phyloP scores from a whole-genome alignment of 768 basidiomycete genomes.

The Rhodotorula babjevae region DNA sequence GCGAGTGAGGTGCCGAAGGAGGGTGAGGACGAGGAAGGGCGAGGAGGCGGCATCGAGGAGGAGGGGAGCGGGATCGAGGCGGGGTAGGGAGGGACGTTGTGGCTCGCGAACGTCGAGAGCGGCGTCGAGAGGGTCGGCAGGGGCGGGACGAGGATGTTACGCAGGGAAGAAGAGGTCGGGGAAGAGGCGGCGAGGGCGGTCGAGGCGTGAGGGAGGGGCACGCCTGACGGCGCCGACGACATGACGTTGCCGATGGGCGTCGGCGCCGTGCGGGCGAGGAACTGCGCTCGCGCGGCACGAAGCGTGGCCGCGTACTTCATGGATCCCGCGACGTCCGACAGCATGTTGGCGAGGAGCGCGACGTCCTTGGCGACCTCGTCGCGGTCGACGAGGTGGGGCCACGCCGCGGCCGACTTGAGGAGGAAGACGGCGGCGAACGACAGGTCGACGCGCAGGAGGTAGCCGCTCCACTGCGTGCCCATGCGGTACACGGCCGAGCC shows the following conservation, averaged over 20 bases:
- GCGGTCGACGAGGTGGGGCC: slow-evolving; percentile 12
- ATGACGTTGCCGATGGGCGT: background rate
- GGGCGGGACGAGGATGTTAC: background rate
- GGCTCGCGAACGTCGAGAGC: background rate
- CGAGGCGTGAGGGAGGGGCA: background rate
- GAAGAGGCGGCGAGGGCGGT: background rate
- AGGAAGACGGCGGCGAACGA: slow-evolving; percentile 10
- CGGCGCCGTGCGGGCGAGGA: background rate
- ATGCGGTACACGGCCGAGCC: slow-evolving; percentile 1
- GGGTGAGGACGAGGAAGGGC: background rate
- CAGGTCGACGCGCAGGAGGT: slow-evolving; percentile 12
- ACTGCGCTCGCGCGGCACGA: slow-evolving; percentile 3
- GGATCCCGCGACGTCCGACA: slow-evolving; percentile 4
- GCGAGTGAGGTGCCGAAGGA: background rate
- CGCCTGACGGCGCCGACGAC: background rate
- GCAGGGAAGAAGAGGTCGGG: background rate
- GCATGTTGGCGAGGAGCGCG: slow-evolving; percentile 2
- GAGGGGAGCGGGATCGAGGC: background rate
- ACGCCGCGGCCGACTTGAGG: slow-evolving; percentile 3
- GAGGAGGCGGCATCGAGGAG: background rate
- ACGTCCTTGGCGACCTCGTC: slow-evolving; percentile 8
- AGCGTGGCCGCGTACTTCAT: background rate
- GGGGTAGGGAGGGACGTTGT: background rate
- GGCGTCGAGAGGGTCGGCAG: background rate
- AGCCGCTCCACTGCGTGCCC: slow-evolving; percentile 5